phyloP scores from a whole-genome alignment of 495 filamentous ascomycete genomes.

The Lasiosphaeris hirsuta region DNA sequence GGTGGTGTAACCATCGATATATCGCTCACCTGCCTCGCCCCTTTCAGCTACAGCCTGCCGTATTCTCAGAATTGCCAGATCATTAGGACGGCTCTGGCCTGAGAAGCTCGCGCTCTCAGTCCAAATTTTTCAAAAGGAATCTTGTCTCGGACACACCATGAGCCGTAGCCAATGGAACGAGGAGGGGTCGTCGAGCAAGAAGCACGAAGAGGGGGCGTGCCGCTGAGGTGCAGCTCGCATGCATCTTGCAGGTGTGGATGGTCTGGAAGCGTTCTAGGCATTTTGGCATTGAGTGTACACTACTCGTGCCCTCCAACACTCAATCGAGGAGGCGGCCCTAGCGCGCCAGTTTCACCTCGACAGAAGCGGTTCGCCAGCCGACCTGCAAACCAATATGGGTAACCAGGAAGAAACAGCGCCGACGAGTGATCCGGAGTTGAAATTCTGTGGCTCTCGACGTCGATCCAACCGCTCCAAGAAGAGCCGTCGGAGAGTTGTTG shows the following conservation, averaged over 20 bases:
- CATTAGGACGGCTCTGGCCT: no score
- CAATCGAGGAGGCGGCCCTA: not conserved
- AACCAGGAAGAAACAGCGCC: conserved; percentile 1
- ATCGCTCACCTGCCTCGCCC: not conserved
- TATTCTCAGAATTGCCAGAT: no score
- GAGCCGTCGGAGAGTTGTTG: no score
- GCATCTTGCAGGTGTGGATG: not conserved
- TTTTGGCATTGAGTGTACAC: no score
- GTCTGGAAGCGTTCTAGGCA: not conserved
- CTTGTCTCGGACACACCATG: conserved; percentile 3
- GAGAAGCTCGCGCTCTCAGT: no score
- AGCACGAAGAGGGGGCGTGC: not conserved
- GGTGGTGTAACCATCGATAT: no score
- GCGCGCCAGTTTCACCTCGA: conserved; percentile 7
- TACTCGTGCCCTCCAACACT: not conserved
- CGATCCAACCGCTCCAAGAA: not conserved
- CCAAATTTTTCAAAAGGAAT: not conserved
- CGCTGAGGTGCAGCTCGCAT: conserved; percentile 9
- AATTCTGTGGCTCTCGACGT: not conserved
- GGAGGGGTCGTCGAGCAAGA: not conserved
- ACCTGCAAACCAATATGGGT: not conserved
- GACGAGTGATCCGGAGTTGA: not conserved
- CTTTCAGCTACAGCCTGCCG: no score
- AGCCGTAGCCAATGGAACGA: not conserved
- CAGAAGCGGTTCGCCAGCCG: conserved; percentile 4